Base-by-base conservation (phyloP, 495 filamentous ascomycete species). In the Clavariopsis aquatica region DNA sequence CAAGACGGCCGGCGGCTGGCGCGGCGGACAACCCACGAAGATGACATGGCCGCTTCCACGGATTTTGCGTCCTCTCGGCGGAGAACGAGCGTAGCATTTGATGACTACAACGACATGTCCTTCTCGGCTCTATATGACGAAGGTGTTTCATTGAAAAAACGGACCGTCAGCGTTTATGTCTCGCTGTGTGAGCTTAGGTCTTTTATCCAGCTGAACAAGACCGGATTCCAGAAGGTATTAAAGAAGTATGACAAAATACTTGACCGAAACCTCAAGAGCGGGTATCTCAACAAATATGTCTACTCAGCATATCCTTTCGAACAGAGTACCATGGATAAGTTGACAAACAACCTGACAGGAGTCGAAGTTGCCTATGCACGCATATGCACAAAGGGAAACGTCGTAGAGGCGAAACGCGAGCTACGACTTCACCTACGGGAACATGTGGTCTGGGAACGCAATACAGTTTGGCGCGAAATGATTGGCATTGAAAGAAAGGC, bases 181-280 rank as follows among this genome's bases (percentile, higher is more conserved):
- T 87, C 89, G 60, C 78, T 98, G n/a, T 96, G 94, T 77, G 94
- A 96, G 68, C 83, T 99, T 59, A 91, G 96, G 73, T 96, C 93
- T 15, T 99, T 93, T 73, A 85, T 94, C 56, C 94, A 99, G 77
- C 81, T 99, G 46, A 99, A 99, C 80, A 87, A 86, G 76, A 99
- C 94, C 0, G 94, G 94, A 2, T 99, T 99, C 76, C 83, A 85
- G 45, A 99, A 99, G 77, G 92, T 92, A 2, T 76, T 96, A 68
- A 99, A 99, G 79, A 99, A 99, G 74, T 99, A 94, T 72, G 94
- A 99, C 80, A 99, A 99, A 81, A 97, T 89, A 54, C 78, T 94
- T 29, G 87, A 97, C 72, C 87, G 87, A 38, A 86, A 83, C 55
- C 79, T 98, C 22, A 90, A 91, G 52, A 73, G 82, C 15, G 79